A percentile compares a stretch with the other conserved stretches of the same genome.
These are phyloP conservation scores for Ascochyta fabae DNA, from an alignment of 2,329 filamentous ascomycete genomes.

Conservation along the genomic window DNA sequence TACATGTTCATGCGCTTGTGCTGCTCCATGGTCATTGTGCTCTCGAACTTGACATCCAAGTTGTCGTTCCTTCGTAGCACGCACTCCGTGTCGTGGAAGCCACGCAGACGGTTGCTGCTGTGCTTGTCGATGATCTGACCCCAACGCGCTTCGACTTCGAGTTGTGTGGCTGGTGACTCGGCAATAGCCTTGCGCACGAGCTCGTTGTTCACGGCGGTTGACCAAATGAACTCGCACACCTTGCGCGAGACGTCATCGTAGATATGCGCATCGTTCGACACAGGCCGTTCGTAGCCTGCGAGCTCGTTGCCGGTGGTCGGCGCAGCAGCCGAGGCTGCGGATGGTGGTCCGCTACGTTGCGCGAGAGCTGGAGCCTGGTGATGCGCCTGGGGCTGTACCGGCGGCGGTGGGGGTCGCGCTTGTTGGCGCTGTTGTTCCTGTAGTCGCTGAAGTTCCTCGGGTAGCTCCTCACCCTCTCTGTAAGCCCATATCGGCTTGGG, in stretches of 20 bases:
- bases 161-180: conserved; percentile 68
- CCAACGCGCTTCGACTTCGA: conserved; percentile 95
- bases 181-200: conserved; percentile 61
- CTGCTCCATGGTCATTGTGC: conserved; percentile 92
- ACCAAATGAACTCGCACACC: conserved; percentile 82
- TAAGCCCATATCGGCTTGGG: conserved; percentile 48
- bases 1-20: conserved; percentile 85
- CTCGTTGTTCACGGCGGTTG: conserved; percentile 71
- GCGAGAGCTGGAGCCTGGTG: conserved; percentile 23
- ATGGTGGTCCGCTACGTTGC: conserved; percentile 28
- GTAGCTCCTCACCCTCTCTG: conserved; percentile 36
- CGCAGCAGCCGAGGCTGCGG: conserved; percentile 14
- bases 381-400: conserved; percentile 23
- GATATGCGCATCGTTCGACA: conserved; percentile 70
- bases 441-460: conserved; percentile 32
- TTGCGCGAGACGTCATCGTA: conserved; percentile 75
- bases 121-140: conserved; percentile 77
- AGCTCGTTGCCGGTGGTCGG: conserved; percentile 24
- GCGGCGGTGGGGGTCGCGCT: conserved; percentile 29
- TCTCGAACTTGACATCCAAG: conserved; percentile 67
- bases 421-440: conserved; percentile 30
- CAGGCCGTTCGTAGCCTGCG: conserved; percentile 60
- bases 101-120: conserved; percentile 69
- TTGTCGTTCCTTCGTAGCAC: conserved; percentile 33
- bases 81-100: conserved; percentile 69